These are phyloP conservation scores for Fragaria nilgerrensis DNA, from an alignment of 306 rosid species.

Conservation along the genomic window DNA sequence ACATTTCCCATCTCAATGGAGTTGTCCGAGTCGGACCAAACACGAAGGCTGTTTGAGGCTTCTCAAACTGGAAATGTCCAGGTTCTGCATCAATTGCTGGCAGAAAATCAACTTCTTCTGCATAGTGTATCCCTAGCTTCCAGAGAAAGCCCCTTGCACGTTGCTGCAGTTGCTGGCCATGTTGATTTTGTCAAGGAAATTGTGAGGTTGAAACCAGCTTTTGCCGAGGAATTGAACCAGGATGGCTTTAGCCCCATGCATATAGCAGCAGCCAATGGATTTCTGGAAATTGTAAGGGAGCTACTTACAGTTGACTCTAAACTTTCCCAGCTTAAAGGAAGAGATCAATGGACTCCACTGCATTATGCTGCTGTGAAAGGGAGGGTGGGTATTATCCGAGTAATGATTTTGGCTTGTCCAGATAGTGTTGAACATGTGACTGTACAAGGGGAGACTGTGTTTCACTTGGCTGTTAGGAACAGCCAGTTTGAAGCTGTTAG, in stretches of 20 bases:
- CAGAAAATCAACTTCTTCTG: conserved; percentile 5
- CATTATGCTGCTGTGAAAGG: conserved; percentile 32
- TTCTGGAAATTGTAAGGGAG: conserved; percentile 24
- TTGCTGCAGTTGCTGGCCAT: conserved; percentile 19
- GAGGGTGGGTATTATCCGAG: conserved; percentile 15
- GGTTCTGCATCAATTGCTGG: conserved; percentile 8
- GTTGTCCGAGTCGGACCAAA: not conserved
- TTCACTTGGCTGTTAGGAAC: conserved; percentile 26
- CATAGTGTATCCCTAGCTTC: not conserved
- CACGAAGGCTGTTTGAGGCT: conserved; percentile 19
- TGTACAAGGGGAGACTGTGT: conserved; percentile 15
- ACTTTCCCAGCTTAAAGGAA: conserved; percentile 17
- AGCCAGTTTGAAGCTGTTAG: conserved; percentile 19
- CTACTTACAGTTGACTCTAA: not conserved
- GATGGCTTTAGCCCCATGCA: conserved; percentile 27
- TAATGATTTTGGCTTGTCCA: conserved; percentile 27
- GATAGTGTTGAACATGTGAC: conserved; percentile 24
- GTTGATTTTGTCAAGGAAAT: conserved; percentile 10
- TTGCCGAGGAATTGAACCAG: conserved; percentile 10
- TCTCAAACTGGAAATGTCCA: conserved; percentile 18
- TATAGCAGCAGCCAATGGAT: conserved; percentile 29
- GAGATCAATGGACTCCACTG: conserved; percentile 27
- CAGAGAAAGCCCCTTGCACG: conserved; percentile 4
- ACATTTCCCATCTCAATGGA: not conserved
- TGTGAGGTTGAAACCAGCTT: conserved; percentile 15